phyloP scores from a whole-genome alignment of 352 stramenopile genomes.

The Pythium grandisporangium region DNA sequence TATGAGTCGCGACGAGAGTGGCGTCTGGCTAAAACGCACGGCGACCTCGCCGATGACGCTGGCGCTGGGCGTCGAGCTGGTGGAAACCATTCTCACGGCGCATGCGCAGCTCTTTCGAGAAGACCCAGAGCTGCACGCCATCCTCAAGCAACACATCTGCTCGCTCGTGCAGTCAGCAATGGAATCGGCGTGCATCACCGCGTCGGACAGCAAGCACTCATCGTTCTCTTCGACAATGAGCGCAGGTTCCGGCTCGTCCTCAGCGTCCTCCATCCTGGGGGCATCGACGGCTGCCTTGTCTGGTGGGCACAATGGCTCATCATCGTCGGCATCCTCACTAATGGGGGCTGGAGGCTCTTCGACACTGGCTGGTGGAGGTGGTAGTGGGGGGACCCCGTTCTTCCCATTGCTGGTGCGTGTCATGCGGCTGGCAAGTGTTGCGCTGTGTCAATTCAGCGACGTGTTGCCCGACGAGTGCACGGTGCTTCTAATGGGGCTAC shows the following conservation, averaged over 20 bases:
- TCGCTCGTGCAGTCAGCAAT: slow-evolving; percentile 63
- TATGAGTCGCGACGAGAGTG: slow-evolving; percentile 77
- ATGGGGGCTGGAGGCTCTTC: no score
- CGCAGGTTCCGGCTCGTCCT: slow-evolving; percentile 17
- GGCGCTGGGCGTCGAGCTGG: slow-evolving; percentile 64
- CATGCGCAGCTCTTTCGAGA: slow-evolving; percentile 56
- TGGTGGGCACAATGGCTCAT: no score
- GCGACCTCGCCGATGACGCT: slow-evolving; percentile 67
- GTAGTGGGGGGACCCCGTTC: slow-evolving; percentile 22
- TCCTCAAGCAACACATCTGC: slow-evolving; percentile 78
- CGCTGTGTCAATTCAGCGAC: slow-evolving; percentile 74
- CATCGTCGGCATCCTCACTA: neutral
- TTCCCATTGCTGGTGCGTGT: slow-evolving; percentile 78
- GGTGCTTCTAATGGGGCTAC: slow-evolving; percentile 43
- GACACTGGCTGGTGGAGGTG: no score
- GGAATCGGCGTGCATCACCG: slow-evolving; percentile 56
- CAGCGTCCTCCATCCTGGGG: slow-evolving; percentile 16
- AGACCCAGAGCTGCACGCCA: slow-evolving; percentile 62
- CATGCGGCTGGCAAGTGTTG: slow-evolving; percentile 69
- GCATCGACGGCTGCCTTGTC: neutral
- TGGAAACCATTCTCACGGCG: slow-evolving; percentile 64
- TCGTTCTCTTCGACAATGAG: slow-evolving; percentile 5
- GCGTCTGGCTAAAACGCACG: slow-evolving; percentile 78
- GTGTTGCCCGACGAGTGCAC: slow-evolving; percentile 50
- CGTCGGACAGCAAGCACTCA: slow-evolving; percentile 22